Evolutionary conservation across 805 yeast species (phyloP).

Genomic region (Kazachstania africana): DNA sequence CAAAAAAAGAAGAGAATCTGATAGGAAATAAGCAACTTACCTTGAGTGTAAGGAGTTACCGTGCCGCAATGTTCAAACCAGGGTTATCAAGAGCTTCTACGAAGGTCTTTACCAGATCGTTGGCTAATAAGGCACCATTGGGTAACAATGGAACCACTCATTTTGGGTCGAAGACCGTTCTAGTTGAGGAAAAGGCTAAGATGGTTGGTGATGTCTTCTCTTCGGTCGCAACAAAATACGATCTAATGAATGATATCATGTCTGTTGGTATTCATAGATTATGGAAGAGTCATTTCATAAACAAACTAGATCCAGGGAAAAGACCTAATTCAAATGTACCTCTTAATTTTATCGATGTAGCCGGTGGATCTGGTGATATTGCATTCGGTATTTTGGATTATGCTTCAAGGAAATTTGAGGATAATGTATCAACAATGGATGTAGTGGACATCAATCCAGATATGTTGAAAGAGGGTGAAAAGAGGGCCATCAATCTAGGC

Average conservation of each 20-base stretch:
- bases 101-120: no score
- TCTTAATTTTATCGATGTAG: conserved; percentile 83
- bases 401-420: conserved; percentile 69
- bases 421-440: conserved; percentile 68
- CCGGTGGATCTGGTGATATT: conserved; percentile 98
- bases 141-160: conserved; percentile 42
- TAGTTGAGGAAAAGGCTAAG: conserved; percentile 68
- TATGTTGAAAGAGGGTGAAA: conserved; percentile 87
- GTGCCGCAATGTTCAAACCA: no score
- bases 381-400: conserved; percentile 92
- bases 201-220: conserved; percentile 81
- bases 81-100: no score
- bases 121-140: no score
- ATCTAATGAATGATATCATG: conserved; percentile 97
- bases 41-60: no score
- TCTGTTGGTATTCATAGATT: conserved; percentile 87
- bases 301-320: conserved; percentile 82
- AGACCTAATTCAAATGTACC: conserved; percentile 75
- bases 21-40: no score
- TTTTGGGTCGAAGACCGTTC: conserved; percentile 81
- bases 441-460: conserved; percentile 92
- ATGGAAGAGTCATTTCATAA: conserved; percentile 89
- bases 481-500: conserved; percentile 51
- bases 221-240: conserved; percentile 88
- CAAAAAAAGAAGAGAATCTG: no score